Evolutionary conservation across 352 stramenopile species (phyloP).

Genomic region (Pythium sp.): DNA sequence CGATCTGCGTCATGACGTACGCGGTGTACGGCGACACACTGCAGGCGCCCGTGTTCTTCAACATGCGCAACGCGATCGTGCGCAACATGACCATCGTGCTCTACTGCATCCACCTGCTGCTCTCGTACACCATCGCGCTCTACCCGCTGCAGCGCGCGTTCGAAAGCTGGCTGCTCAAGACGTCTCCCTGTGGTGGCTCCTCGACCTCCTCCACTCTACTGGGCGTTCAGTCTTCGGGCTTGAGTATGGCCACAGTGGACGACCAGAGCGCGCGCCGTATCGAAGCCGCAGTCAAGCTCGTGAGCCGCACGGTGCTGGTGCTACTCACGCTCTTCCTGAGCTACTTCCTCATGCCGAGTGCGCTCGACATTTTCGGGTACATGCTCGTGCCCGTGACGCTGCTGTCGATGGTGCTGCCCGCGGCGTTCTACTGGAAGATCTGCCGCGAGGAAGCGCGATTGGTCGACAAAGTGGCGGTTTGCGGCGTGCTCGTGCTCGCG

Average conservation of each 20-base stretch:
- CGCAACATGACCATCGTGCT: constrained; percentile 71
- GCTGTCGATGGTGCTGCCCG: constrained; percentile 59
- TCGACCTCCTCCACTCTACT: background rate
- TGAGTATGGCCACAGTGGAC: constrained; percentile 20
- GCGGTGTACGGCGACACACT: constrained; percentile 75
- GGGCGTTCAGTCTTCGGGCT: constrained; percentile 16
- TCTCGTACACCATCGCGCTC: constrained; percentile 69
- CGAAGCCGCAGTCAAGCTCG: constrained; percentile 35
- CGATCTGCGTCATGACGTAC: constrained; percentile 75
- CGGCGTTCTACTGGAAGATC: constrained; percentile 67
- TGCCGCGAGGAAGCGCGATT: constrained; percentile 57
- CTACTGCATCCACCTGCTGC: constrained; percentile 70
- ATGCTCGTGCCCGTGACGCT: constrained; percentile 63
- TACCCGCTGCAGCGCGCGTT: constrained; percentile 67
- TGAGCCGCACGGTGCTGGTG: constrained; percentile 51
- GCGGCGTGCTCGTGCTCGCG: constrained; percentile 42
- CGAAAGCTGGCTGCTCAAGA: constrained; percentile 47
- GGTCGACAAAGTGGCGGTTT: constrained; percentile 38
- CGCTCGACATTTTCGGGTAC: constrained; percentile 57
- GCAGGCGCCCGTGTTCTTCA: constrained; percentile 78
- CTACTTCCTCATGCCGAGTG: constrained; percentile 51
- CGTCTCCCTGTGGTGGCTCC: constrained; percentile 14
- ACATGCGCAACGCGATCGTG: constrained; percentile 75
- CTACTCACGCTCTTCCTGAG: constrained; percentile 45
- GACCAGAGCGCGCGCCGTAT: constrained; percentile 17